Conservation (phyloP, 441 rosid species). For the Populus hybrid region DNA sequence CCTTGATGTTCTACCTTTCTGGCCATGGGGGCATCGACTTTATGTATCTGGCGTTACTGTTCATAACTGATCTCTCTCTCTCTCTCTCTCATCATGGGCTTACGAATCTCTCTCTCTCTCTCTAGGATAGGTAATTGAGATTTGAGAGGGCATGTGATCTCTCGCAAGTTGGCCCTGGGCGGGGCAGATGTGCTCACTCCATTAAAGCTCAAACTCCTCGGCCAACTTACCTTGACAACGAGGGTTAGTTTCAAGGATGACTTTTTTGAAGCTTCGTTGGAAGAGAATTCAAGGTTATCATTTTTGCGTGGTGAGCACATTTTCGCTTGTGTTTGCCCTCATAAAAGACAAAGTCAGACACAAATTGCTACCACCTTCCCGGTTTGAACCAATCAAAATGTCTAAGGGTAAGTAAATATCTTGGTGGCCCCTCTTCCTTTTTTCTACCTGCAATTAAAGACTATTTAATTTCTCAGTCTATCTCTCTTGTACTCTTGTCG, state of each 20-base stretch:
- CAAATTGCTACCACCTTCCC: neutral
- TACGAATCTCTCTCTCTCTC: no score
- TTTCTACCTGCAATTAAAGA: neutral
- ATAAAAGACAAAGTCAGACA: neutral
- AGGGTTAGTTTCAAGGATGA: neutral
- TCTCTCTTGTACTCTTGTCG: no score
- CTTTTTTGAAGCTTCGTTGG: neutral
- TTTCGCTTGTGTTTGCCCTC: neutral
- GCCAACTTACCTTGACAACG: neutral
- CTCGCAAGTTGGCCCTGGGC: neutral
- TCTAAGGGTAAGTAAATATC: neutral
- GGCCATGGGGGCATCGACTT: neutral
- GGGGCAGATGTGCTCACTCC: neutral
- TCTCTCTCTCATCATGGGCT: no score
- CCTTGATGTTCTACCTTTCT: neutral
- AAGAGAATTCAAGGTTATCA: neutral
- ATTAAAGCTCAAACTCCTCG: neutral
- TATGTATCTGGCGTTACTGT: neutral
- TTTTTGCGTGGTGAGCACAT: neutral
- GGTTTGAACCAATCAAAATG: neutral
- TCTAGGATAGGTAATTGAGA: neutral
- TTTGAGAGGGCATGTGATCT: neutral
- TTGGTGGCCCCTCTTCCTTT: neutral
- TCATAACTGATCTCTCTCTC: neutral
- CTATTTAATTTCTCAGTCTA: neutral